Evolutionary conservation across 208 protist species (phyloP).

Genomic region (Trypanosoma platydactyli): DNA sequence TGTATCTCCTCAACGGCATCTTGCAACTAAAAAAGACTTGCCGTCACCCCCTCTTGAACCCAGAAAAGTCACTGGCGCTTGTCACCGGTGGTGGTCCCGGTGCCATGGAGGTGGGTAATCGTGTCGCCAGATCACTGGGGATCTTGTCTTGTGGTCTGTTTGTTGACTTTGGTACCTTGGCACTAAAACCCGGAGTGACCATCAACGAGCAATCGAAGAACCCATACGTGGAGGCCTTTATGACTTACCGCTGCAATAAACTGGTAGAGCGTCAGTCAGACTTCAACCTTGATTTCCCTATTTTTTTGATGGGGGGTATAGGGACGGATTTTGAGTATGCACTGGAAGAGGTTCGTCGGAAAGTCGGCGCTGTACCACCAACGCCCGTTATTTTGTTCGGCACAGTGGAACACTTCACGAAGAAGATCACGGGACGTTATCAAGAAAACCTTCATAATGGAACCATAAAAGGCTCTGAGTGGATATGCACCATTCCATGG

Average conservation of each 20-base stretch:
- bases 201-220: constrained; percentile 94
- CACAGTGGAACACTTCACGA: constrained; percentile 63
- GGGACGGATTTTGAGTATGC: constrained; percentile 94
- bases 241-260: constrained; percentile 91
- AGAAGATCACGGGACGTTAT: constrained; percentile 83
- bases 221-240: constrained; percentile 89
- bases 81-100: constrained; percentile 92
- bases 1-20: constrained; percentile 81
- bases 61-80: constrained; percentile 75
- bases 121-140: constrained; percentile 85
- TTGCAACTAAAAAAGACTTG: constrained; percentile 64
- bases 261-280: constrained; percentile 93
- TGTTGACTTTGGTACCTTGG: constrained; percentile 89
- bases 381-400: constrained; percentile 91
- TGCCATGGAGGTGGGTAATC: constrained; percentile 94
- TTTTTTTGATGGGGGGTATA: constrained; percentile 91
- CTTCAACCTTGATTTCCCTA: constrained; percentile 94
- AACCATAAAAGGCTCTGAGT: constrained; percentile 92
- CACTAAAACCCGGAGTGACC: constrained; percentile 77
- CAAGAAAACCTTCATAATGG: constrained; percentile 72
- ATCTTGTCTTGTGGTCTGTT: constrained; percentile 91
- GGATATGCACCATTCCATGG: constrained; percentile 92
- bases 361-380: constrained; percentile 85
- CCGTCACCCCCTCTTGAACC: constrained; percentile 77
- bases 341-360: constrained; percentile 92